Conservation (phyloP, 345 rosid species). For the Cardamine chenopodiifolia region DNA sequence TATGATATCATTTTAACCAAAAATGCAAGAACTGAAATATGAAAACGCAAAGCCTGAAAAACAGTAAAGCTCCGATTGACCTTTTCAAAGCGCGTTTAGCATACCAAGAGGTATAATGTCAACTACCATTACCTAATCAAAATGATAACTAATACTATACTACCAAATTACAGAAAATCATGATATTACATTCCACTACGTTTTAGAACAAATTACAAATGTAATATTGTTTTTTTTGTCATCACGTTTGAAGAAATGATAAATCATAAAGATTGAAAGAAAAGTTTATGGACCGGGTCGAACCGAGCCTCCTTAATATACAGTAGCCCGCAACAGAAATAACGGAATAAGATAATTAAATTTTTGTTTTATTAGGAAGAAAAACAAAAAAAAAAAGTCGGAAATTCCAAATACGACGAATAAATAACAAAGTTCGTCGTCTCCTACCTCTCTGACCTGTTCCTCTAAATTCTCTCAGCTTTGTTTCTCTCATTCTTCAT, state of each 20-base stretch:
- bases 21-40: neutral
- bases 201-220: neutral
- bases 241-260: neutral
- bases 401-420: neutral
- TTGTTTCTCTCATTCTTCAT: conserved; percentile 38
- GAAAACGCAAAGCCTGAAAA: neutral
- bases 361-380: neutral
- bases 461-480: conserved; percentile 52
- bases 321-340: conserved; percentile 36
- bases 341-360: conserved; percentile 31
- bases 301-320: conserved; percentile 13
- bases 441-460: conserved; percentile 33
- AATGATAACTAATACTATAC: neutral
- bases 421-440: neutral
- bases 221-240: neutral
- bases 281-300: neutral
- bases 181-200: neutral
- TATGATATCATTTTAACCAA: neutral
- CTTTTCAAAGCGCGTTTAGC: conserved; percentile 1
- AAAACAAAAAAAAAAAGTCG: neutral
- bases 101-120: neutral
- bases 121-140: neutral
- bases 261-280: neutral
- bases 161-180: neutral
- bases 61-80: neutral